Evolutionary conservation across 768 basidiomycete species (phyloP).

Genomic region (Ramaria sp.): DNA sequence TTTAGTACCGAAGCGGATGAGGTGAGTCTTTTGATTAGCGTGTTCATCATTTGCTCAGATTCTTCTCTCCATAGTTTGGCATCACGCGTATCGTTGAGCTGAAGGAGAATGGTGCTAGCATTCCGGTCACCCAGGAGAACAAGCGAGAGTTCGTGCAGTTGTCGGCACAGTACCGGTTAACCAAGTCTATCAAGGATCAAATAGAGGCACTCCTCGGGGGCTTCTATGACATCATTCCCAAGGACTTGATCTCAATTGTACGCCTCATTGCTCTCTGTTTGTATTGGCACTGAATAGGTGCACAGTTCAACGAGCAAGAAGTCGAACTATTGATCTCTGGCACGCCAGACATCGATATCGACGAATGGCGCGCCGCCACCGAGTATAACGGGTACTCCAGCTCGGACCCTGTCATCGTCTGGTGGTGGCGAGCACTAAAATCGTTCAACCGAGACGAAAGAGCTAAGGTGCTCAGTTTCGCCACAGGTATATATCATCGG

Average conservation of each 20-base stretch:
- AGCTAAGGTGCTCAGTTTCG: conserved; percentile 95
- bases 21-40: conserved; percentile 32
- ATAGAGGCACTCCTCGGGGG: conserved; percentile 83
- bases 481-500: conserved; percentile 36
- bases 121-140: conserved; percentile 93
- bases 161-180: conserved; percentile 87
- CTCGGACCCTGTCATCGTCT: conserved; percentile 91
- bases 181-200: conserved; percentile 92
- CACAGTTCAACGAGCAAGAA: conserved; percentile 83
- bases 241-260: conserved; percentile 88
- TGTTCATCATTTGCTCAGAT: conserved; percentile 10
- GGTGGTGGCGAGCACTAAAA: conserved; percentile 99
- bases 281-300: background rate
- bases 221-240: conserved; percentile 97
- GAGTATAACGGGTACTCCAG: conserved; percentile 83
- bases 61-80: conserved; percentile 54
- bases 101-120: conserved; percentile 73
- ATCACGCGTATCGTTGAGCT: conserved; percentile 79
- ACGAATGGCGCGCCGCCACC: conserved; percentile 91
- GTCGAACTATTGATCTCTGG: conserved; percentile 91
- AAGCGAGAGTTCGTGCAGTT: conserved; percentile 93
- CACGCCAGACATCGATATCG: conserved; percentile 97
- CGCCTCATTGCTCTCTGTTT: conserved; percentile 20
- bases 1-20: conserved; percentile 97
- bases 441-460: conserved; percentile 95